Conservation (phyloP, 148 eudicot genomes). For the Pouteria glomerata region DNA sequence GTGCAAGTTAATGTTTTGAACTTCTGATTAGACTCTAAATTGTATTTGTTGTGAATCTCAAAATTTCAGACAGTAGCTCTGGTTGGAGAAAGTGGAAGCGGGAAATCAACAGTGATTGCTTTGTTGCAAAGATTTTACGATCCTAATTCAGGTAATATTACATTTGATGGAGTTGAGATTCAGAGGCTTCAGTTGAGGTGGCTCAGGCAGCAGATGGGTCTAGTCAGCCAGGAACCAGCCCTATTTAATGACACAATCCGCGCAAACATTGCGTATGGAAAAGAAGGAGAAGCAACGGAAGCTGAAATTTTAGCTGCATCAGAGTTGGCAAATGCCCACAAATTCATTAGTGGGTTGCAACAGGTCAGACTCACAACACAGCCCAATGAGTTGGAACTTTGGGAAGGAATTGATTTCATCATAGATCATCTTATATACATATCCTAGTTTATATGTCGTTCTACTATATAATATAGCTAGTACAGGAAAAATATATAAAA, state of each 20-base stretch:
- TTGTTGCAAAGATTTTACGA: conserved; percentile 68
- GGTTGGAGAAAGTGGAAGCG: conserved; percentile 88
- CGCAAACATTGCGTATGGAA: conserved; percentile 66
- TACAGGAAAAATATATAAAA: too few species aligned
- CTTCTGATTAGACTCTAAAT: too few species aligned
- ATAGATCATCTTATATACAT: not conserved
- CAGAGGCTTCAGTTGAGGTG: conserved; percentile 57
- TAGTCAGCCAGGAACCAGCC: conserved; percentile 76
- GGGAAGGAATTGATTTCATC: not conserved
- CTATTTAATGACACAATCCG: conserved; percentile 61
- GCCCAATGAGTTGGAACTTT: too few species aligned
- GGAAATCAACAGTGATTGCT: conserved; percentile 74
- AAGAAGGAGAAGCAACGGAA: conserved; percentile 56
- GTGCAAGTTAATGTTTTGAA: not conserved
- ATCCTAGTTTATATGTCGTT: not conserved
- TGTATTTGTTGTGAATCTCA: not conserved
- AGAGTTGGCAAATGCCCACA: conserved; percentile 71
- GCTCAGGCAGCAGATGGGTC: conserved; percentile 80
- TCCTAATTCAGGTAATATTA: conserved; percentile 55
- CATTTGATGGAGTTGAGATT: conserved; percentile 62
- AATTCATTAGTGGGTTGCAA: conserved; percentile 54
- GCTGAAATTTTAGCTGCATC: conserved; percentile 60
- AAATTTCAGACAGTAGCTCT: conserved; percentile 51
- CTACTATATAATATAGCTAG: too few species aligned
- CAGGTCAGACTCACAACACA: conserved; percentile 34